A percentile compares a stretch with the other conserved stretches of the same genome.
Conservation (phyloP, 495 filamentous ascomycete genomes). For the Penicillium coffeae region DNA sequence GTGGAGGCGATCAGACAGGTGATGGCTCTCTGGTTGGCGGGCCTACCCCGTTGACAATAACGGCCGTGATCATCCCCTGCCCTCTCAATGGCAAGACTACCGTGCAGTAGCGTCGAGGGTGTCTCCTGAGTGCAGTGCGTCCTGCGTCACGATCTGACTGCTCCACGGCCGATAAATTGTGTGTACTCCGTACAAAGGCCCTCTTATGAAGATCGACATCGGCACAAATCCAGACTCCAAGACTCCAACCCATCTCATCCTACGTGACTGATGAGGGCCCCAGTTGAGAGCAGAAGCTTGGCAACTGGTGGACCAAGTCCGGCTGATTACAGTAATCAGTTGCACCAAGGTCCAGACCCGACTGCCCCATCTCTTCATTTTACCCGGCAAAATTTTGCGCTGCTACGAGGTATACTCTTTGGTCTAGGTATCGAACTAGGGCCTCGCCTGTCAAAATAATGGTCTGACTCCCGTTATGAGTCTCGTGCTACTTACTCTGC, state of each 20-base stretch:
- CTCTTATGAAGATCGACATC: conserved; percentile 12
- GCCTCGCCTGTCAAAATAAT: too few species aligned
- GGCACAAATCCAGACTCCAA: conserved; percentile 4
- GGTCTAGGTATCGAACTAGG: too few species aligned
- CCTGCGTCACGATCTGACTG: not conserved
- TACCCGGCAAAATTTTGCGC: conserved; percentile 6
- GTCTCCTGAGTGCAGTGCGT: not conserved
- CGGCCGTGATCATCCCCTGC: not conserved
- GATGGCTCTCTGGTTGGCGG: not conserved
- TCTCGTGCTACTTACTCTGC: too few species aligned
- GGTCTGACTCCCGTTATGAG: too few species aligned
- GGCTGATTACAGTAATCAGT: conserved; percentile 4
- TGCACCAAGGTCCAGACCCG: conserved; percentile 10
- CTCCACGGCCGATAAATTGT: too few species aligned
- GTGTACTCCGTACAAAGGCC: too few species aligned
- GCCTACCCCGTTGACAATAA: not conserved
- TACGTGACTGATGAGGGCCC: conserved; percentile 3
- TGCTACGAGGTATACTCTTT: not conserved
- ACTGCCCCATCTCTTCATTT: not conserved
- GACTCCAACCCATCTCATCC: not conserved
- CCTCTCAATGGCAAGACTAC: not conserved
- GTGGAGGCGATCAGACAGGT: not conserved
- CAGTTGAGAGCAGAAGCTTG: conserved; percentile 13
- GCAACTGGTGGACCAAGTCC: not conserved
- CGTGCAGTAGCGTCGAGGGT: not conserved